Conservation (phyloP, 2,329 filamentous ascomycete genomes). For the Claviceps paspali region DNA sequence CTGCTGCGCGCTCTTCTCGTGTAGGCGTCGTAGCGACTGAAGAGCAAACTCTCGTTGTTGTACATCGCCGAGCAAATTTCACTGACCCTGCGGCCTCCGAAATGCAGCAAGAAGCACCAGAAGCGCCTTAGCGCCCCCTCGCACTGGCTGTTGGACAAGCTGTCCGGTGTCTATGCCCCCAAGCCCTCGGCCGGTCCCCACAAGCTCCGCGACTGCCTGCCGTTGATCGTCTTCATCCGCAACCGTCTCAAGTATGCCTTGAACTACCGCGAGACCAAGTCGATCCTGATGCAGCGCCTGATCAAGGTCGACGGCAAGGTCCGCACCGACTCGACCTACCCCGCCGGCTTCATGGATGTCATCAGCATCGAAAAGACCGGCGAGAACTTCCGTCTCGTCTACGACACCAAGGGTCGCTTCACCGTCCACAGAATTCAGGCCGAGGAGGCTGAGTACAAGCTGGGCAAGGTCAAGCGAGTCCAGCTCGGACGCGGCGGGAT, state of each 20-base stretch:
- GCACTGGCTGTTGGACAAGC: slow-evolving; percentile 99
- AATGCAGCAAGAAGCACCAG: slow-evolving; percentile 91
- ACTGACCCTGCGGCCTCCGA: background rate
- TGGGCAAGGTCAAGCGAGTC: slow-evolving; percentile 99
- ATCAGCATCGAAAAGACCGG: slow-evolving; percentile 99
- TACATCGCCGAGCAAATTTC: background rate
- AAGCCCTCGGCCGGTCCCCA: slow-evolving; percentile 72
- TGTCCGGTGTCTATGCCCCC: slow-evolving; percentile 77
- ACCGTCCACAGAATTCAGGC: slow-evolving; percentile 98
- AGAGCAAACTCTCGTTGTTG: background rate
- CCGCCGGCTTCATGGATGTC: slow-evolving; percentile 98
- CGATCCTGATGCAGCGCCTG: slow-evolving; percentile 98
- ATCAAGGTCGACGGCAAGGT: slow-evolving; percentile 99
- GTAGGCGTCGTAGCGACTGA: too few relatives aligned
- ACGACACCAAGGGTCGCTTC: slow-evolving; percentile 99
- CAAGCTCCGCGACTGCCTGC: slow-evolving; percentile 98
- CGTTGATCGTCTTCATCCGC: slow-evolving; percentile 95
- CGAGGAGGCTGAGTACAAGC: slow-evolving; percentile 99
- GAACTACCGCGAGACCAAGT: slow-evolving; percentile 93
- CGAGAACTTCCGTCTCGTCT: slow-evolving; percentile 99
- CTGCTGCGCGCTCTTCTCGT: too few relatives aligned
- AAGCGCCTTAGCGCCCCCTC: slow-evolving; percentile 98
- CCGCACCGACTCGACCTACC: slow-evolving; percentile 96
- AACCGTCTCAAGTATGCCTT: slow-evolving; percentile 98
- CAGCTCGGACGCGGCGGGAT: slow-evolving; percentile 99